phyloP scores from a whole-genome alignment of 805 yeast genomes.

The Candida qinlingensis region DNA sequence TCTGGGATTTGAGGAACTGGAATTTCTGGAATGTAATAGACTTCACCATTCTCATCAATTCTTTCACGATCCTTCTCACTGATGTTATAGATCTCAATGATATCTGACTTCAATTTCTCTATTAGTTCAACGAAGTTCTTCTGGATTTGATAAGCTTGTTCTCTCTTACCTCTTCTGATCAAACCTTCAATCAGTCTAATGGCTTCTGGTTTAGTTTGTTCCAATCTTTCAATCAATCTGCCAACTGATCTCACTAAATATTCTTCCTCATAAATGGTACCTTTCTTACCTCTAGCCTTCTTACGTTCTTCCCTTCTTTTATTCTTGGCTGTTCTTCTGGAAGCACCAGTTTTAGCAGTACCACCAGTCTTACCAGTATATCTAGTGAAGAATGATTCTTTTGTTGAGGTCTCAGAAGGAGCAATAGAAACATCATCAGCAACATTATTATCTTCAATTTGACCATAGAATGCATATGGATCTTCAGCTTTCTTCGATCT shows the following conservation, averaged over 20 bases:
- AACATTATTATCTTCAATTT: constrained; percentile 52
- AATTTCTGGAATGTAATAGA: constrained; percentile 70
- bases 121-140: constrained; percentile 55
- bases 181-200: constrained; percentile 67
- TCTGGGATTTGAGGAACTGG: constrained; percentile 63
- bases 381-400: constrained; percentile 89
- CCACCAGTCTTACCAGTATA: constrained; percentile 96
- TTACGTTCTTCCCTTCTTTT: constrained; percentile 93
- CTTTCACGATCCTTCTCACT: constrained; percentile 86
- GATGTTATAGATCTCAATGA: constrained; percentile 72
- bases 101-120: constrained; percentile 49
- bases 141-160: constrained; percentile 81
- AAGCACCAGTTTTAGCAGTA: constrained; percentile 94
- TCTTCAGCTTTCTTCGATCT: constrained; percentile 79
- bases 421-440: constrained; percentile 95
- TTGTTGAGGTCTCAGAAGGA: constrained; percentile 88
- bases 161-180: constrained; percentile 62
- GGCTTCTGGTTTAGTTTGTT: constrained; percentile 72
- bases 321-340: constrained; percentile 88
- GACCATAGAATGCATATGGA: constrained; percentile 81
- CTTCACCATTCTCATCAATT: constrained; percentile 81
- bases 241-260: constrained; percentile 85
- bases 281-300: constrained; percentile 94
- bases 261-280: constrained; percentile 96
- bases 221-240: constrained; percentile 77